Conservation (phyloP, 768 basidiomycete species). For the Dioszegia hungarica region DNA sequence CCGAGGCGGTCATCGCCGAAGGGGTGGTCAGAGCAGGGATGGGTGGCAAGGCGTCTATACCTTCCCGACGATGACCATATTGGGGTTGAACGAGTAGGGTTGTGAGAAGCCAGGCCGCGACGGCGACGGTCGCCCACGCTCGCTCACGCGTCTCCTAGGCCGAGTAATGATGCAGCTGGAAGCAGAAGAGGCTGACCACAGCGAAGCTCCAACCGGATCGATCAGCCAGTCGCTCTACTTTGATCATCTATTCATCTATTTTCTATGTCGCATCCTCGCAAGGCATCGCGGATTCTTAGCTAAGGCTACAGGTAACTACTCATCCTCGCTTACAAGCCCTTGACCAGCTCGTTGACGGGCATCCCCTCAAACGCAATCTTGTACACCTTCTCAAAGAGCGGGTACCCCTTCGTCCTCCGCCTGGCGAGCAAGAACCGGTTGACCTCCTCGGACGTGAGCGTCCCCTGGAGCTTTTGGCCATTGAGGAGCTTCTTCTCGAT, state of each 20-base stretch:
- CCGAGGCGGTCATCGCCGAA: not conserved
- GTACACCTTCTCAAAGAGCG: constrained; percentile 48
- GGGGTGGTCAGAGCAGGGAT: not conserved
- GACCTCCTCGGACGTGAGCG: constrained; percentile 51
- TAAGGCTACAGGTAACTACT: not conserved
- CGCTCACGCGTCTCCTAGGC: no score
- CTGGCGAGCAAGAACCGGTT: constrained; percentile 51
- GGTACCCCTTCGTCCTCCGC: constrained; percentile 45
- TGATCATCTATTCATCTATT: not conserved
- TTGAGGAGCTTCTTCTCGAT: constrained; percentile 52
- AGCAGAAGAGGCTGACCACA: no score
- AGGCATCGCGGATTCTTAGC: not conserved
- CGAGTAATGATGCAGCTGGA: no score
- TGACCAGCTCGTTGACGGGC: constrained; percentile 29
- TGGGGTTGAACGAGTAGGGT: no score
- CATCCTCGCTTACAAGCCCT: constrained; percentile 22
- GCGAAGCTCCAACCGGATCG: no score
- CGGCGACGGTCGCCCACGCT: not conserved
- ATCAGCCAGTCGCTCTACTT: no score
- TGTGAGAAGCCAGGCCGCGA: no score
- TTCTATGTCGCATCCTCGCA: not conserved
- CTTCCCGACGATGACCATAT: no score
- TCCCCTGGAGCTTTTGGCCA: constrained; percentile 54
- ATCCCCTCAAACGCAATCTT: constrained; percentile 46
- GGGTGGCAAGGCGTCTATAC: no score